Conservation (phyloP, 2,329 filamentous ascomycete species). For the Zarea fungicola region DNA sequence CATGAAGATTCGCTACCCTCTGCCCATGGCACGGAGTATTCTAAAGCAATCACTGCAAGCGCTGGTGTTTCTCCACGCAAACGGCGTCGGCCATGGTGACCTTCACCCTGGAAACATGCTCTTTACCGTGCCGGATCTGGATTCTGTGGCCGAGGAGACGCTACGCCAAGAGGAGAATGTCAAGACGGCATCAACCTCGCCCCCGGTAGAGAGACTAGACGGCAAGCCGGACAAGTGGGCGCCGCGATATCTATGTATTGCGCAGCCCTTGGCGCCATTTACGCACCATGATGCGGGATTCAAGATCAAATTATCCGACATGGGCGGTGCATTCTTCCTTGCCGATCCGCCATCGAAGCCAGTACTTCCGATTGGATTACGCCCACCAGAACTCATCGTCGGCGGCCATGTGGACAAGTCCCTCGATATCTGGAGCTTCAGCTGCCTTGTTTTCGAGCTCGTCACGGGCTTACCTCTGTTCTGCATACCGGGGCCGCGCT, state of each 20-base stretch:
- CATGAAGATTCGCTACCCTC: constrained; percentile 32
- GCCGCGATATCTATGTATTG: constrained; percentile 25
- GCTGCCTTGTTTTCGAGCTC: constrained; percentile 27
- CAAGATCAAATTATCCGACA: constrained; percentile 26
- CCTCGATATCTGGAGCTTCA: constrained; percentile 27
- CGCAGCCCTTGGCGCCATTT: constrained; percentile 21
- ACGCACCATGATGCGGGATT: constrained; percentile 20
- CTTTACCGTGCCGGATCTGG: constrained; percentile 26
- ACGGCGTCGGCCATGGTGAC: constrained; percentile 35
- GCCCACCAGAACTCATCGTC: constrained; percentile 26
- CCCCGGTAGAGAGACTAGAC: constrained; percentile 24
- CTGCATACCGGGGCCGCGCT: constrained; percentile 17
- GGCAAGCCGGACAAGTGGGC: constrained; percentile 26
- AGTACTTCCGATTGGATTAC: constrained; percentile 23
- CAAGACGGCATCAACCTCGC: constrained; percentile 19
- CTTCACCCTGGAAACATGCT: constrained; percentile 34
- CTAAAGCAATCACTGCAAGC: constrained; percentile 33
- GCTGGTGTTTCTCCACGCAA: constrained; percentile 33
- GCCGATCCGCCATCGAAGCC: no score
- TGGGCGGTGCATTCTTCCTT: no score
- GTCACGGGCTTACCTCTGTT: constrained; percentile 25
- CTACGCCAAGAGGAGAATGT: constrained; percentile 23
- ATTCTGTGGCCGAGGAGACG: constrained; percentile 19
- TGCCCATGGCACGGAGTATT: constrained; percentile 35
- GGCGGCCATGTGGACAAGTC: constrained; percentile 18